A percentile compares a stretch with the other conserved stretches of the same genome.
Evolutionary conservation across 2,329 filamentous ascomycete species (phyloP).

Genomic region (Penicillium freii): DNA sequence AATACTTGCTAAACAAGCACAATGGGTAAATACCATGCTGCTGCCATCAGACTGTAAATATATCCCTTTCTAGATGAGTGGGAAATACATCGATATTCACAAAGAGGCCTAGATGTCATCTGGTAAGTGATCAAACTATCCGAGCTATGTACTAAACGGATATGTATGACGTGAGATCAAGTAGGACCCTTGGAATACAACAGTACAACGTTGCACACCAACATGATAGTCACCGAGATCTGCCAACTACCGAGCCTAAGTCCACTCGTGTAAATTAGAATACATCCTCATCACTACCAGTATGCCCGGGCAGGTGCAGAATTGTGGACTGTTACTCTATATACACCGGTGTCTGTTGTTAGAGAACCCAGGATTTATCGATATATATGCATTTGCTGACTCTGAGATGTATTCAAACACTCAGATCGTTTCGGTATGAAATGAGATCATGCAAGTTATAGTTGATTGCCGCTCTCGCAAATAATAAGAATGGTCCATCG

Average conservation of each 20-base stretch:
- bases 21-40: no score
- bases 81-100: neutral
- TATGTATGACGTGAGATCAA: neutral
- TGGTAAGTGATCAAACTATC: neutral
- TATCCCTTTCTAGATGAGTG: neutral
- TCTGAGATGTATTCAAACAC: neutral
- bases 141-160: neutral
- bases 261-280: neutral
- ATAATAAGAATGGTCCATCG: neutral
- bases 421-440: neutral
- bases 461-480: no score
- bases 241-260: neutral
- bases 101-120: neutral
- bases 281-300: neutral
- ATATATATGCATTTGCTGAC: neutral
- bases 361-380: neutral
- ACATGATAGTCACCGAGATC: neutral
- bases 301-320: neutral
- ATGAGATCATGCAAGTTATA: neutral
- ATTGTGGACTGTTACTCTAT: neutral
- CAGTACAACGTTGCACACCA: constrained; percentile 1
- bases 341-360: neutral
- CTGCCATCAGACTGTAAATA: neutral
- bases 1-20: neutral
- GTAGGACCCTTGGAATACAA: neutral